A percentile compares a stretch with the other conserved stretches of the same genome.
Evolutionary conservation across 768 basidiomycete species (phyloP).

Genomic region (Russula griseocarnosa): DNA sequence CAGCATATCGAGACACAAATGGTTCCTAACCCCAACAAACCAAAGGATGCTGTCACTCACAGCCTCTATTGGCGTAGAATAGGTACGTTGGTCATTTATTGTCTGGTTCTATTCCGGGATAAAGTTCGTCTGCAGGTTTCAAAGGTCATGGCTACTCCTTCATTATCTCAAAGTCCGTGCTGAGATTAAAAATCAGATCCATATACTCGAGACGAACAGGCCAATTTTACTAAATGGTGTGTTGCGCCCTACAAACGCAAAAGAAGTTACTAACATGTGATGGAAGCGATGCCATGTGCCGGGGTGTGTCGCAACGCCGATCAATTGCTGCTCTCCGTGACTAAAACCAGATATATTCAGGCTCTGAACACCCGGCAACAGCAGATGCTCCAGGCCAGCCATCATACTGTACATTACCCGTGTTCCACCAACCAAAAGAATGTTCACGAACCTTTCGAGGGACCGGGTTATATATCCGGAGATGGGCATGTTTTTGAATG

Average conservation of each 20-base stretch:
- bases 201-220: slow-evolving; percentile 53
- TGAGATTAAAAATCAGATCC: slow-evolving; percentile 42
- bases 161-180: background rate
- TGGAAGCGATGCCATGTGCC: slow-evolving; percentile 48
- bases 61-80: slow-evolving; percentile 53
- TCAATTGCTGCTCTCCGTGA: background rate
- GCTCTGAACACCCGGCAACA: slow-evolving; percentile 47
- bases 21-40: slow-evolving; percentile 43
- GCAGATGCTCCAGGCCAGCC: slow-evolving; percentile 41
- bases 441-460: slow-evolving; percentile 32
- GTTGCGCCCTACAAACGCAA: slow-evolving; percentile 19
- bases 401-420: slow-evolving; percentile 49
- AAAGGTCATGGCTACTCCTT: slow-evolving; percentile 38
- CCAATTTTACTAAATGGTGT: slow-evolving; percentile 52
- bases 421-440: slow-evolving; percentile 47
- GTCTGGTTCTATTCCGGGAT: background rate
- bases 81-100: slow-evolving; percentile 38
- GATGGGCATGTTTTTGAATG: slow-evolving; percentile 57
- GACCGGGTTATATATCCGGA: slow-evolving; percentile 48
- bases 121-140: slow-evolving; percentile 43
- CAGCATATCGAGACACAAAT: slow-evolving; percentile 46
- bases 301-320: slow-evolving; percentile 35
- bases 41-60: slow-evolving; percentile 56
- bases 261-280: slow-evolving; percentile 2
- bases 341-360: slow-evolving; percentile 32